A percentile compares a stretch with the other conserved stretches of the same genome.
phyloP scores from a whole-genome alignment of 78 protist genomes.

The Dictyostelium purpureum region DNA sequence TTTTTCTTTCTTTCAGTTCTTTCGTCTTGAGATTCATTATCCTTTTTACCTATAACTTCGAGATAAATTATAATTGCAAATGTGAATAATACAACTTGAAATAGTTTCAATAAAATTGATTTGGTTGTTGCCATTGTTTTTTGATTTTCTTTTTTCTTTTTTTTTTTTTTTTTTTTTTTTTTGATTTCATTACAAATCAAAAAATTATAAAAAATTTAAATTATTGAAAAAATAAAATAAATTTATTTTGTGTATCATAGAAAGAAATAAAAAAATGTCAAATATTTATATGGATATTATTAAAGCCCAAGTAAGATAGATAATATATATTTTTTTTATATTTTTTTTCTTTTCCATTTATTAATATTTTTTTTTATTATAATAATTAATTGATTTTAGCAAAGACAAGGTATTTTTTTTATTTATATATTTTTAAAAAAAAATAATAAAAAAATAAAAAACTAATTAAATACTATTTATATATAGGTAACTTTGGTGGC shows the following conservation, averaged over 20 bases:
- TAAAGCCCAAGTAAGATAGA: not conserved
- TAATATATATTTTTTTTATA: not conserved
- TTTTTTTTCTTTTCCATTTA: not conserved
- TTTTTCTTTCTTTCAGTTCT: not conserved
- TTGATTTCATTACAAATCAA: not conserved
- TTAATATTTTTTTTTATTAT: not conserved
- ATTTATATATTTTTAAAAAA: not conserved
- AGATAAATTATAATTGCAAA: not conserved
- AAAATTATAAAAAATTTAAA: not conserved
- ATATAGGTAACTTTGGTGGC: conserved; percentile 44
- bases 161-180: not conserved
- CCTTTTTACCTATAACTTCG: not conserved
- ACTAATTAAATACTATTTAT: too few relatives aligned
- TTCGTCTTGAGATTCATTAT: not conserved
- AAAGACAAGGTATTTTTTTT: not conserved
- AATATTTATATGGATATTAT: conserved; percentile 25
- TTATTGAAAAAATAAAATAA: not conserved
- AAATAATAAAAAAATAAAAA: too few relatives aligned
- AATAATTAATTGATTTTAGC: too few relatives aligned
- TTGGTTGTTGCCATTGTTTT: not conserved
- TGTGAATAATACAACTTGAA: conserved; percentile 14
- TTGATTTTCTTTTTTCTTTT: too few relatives aligned
- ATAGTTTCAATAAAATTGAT: conserved; percentile 9
- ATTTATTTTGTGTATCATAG: too few relatives aligned
- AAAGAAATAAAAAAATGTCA: not conserved